phyloP scores from a whole-genome alignment of 192 early-diverging fungal genomes.

The Funneliformis mosseae region DNA sequence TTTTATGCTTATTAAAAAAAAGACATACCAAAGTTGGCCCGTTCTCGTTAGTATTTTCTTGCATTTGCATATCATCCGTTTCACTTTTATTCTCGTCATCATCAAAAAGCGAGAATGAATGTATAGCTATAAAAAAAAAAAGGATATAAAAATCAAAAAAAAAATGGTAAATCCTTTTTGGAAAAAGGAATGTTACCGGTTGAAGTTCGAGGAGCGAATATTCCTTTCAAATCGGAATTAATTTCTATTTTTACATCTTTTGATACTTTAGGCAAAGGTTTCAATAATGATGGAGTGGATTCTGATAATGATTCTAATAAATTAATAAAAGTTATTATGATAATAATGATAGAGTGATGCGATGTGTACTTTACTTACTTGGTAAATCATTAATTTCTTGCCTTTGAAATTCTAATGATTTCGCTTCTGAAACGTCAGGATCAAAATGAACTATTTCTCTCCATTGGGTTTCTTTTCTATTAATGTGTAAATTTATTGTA shows the following conservation, averaged over 20 bases:
- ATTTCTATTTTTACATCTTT: slow-evolving; percentile 19
- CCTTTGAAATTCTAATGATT: not conserved
- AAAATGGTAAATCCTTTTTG: too few species aligned
- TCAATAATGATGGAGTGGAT: not conserved
- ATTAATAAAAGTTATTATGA: not conserved
- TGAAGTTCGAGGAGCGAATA: slow-evolving; percentile 6
- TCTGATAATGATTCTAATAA: not conserved
- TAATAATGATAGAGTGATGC: not conserved
- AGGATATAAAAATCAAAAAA: not conserved
- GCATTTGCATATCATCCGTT: not conserved
- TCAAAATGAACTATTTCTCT: slow-evolving; percentile 42
- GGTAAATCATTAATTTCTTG: not conserved
- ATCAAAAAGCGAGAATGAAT: slow-evolving; percentile 3
- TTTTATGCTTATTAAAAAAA: not conserved
- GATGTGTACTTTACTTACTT: not conserved
- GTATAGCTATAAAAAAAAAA: not conserved
- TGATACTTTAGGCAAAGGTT: slow-evolving; percentile 8
- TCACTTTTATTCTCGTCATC: not conserved
- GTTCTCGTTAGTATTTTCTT: not conserved
- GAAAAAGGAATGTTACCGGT: not conserved
- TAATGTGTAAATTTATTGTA: not conserved
- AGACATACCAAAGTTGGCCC: not conserved
- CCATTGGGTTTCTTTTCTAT: slow-evolving; percentile 3
- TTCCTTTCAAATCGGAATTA: slow-evolving; percentile 22
- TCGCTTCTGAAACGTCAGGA: slow-evolving; percentile 43